A percentile compares a stretch with the other conserved stretches of the same genome.
These are phyloP conservation scores for Phytophthora kernoviae DNA, from an alignment of 352 stramenopile species.

Conservation along the genomic window DNA sequence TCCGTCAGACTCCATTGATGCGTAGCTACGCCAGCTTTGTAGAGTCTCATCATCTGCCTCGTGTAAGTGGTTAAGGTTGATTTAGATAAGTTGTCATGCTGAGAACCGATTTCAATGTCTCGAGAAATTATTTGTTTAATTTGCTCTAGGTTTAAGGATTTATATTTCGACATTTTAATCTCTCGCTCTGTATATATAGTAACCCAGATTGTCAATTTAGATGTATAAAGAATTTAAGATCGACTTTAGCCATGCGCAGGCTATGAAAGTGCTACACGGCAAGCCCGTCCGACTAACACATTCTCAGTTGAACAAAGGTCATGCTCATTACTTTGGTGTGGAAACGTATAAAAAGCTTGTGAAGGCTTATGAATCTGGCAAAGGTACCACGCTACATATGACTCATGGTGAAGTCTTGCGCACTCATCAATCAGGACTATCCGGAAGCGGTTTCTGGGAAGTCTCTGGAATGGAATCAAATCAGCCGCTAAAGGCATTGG, in stretches of 20 bases:
- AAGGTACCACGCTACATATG: no score
- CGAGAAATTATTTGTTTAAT: conserved; percentile 8
- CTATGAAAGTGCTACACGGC: no score
- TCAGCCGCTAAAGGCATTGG: neutral
- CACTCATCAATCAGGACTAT: no score
- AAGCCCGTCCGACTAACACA: no score
- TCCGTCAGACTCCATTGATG: conserved; percentile 3
- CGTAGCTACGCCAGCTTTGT: conserved; percentile 4
- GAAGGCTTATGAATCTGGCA: no score
- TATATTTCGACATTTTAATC: conserved; percentile 8
- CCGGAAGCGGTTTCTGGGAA: no score
- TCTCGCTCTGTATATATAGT: no score
- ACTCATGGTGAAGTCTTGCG: no score
- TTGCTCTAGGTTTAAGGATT: conserved; percentile 3
- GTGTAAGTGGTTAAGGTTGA: conserved; percentile 2
- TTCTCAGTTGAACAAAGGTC: no score
- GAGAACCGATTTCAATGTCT: conserved; percentile 1
- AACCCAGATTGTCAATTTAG: conserved; percentile 6
- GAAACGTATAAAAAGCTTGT: no score
- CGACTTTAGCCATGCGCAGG: no score
- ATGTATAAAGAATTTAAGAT: conserved; percentile 6
- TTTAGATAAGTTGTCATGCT: conserved; percentile 2
- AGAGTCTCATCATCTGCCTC: conserved; percentile 3
- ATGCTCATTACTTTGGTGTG: no score
- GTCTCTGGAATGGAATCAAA: neutral